Evolutionary conservation across 108 stramenopile genomes (phyloP).

Genomic region (Pseudonitzschia multiseries): DNA sequence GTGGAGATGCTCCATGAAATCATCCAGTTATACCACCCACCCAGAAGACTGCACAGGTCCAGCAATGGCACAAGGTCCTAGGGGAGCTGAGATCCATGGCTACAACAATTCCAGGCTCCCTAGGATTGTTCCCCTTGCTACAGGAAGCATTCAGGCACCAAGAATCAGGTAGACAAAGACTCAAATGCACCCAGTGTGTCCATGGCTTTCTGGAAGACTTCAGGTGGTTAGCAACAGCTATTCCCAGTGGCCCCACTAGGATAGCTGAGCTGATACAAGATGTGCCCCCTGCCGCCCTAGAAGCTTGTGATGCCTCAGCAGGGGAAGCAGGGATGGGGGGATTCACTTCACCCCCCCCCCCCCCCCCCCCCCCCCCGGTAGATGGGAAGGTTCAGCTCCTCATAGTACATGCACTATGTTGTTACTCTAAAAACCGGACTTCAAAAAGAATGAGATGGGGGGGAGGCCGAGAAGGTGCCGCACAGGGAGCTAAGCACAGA

Average conservation of each 20-base stretch:
- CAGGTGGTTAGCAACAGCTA: conserved; percentile 9
- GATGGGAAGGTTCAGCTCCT: no score
- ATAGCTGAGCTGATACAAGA: conserved; percentile 43
- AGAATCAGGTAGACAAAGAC: not conserved
- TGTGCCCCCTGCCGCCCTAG: conserved; percentile 15
- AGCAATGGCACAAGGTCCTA: conserved; percentile 24
- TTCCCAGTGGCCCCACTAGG: conserved; percentile 29
- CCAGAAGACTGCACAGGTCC: not conserved
- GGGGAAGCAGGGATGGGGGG: conserved; percentile 34
- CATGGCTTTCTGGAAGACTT: conserved; percentile 33
- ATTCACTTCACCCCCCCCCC: conserved; percentile 17
- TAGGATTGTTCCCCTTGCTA: conserved; percentile 35
- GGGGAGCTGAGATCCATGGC: conserved; percentile 21
- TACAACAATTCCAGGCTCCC: conserved; percentile 26
- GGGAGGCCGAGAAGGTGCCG: no score
- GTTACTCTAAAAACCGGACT: no score
- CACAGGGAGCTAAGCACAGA: no score
- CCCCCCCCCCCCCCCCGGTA: no score
- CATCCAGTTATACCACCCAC: not conserved
- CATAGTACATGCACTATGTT: no score
- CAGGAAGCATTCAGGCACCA: conserved; percentile 36
- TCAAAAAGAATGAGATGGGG: no score
- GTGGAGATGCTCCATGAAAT: conserved; percentile 27
- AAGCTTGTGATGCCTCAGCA: conserved; percentile 34
- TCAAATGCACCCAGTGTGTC: conserved; percentile 4